Evolutionary conservation across 768 basidiomycete species (phyloP).

Genomic region (Epithele typhae): DNA sequence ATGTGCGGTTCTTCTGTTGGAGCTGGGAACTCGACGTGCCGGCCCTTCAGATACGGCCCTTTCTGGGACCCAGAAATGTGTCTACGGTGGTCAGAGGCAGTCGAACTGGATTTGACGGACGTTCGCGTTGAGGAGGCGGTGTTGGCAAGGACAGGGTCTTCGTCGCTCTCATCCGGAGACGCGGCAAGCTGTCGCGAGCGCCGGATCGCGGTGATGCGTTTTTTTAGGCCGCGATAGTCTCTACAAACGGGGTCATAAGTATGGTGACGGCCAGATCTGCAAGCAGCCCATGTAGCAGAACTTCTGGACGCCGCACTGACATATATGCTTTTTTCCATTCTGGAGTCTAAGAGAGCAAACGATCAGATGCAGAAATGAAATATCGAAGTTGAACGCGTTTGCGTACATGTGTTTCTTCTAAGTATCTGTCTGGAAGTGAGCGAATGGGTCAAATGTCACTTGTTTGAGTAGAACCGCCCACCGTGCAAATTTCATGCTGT

Average conservation of each 20-base stretch:
- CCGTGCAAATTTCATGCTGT: slow-evolving; percentile 14
- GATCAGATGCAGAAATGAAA: neutral
- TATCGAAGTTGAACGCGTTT: neutral
- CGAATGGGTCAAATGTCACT: no score
- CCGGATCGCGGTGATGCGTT: slow-evolving; percentile 53
- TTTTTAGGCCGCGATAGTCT: slow-evolving; percentile 71
- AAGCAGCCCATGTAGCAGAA: neutral
- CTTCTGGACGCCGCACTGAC: neutral
- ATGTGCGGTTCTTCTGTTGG: slow-evolving; percentile 1
- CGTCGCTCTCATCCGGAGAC: neutral
- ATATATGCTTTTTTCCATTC: slow-evolving; percentile 14
- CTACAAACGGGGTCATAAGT: slow-evolving; percentile 29
- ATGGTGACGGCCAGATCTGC: slow-evolving; percentile 47
- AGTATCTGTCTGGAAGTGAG: slow-evolving; percentile 3
- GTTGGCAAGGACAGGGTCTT: neutral
- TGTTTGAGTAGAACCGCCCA: neutral
- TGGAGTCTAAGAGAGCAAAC: slow-evolving; percentile 5
- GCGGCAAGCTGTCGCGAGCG: slow-evolving; percentile 10
- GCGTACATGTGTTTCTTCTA: slow-evolving; percentile 12
- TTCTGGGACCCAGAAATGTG: no score
- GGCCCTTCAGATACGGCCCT: no score
- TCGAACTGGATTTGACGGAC: no score
- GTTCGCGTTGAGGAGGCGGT: neutral
- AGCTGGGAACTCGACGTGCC: no score
- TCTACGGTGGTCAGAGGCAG: no score